Base-by-base conservation (phyloP, 2,329 filamentous ascomycete species). In the Clonostachys byssicola region DNA sequence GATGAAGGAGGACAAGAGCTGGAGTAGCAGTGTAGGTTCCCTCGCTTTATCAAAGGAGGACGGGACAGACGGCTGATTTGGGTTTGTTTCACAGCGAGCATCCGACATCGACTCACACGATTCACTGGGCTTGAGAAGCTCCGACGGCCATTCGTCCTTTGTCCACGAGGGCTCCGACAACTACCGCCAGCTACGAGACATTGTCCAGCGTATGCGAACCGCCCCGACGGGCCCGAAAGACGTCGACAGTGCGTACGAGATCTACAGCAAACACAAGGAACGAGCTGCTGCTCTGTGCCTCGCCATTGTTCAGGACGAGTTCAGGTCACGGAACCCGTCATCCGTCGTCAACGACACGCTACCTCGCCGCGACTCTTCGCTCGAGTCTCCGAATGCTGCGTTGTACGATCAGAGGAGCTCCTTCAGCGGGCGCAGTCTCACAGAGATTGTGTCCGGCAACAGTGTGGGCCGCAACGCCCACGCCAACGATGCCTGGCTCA, bases 201-300 rank as follows among this genome's bases (percentile, higher is more conserved):
- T 69, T 8, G 53, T 67, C 9, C 64, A 63, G 47, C 62, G 65
- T 43, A 63, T 71, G 54, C 59, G 63, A 40, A 54, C 61, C 38
- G 56, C 60, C 5, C 61, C 66, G 4, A 52, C 60, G 0, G 59
- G 57, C 2, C 58, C 65, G 3, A 64, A 56, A 47, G 60, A 68
- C 6, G 66, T 75, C 14, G 74, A 76, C 47, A 60, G 63, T 4
- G 68, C 67, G 6, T 77, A 70, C 53, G 68, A 71, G 20, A 64
- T 71, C 7, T 77, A 74, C 42, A 53, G 55, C 45, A 75, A 67
- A 51, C 52, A 70, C 43, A 67, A 60, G 46, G 68, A 72, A 2
- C 63, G 62, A 45, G 71, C 69, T 47, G 49, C 63, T n/a, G 57
- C 58, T 2, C 54, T 74, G n/a, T 75, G 71, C 45, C 60, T 61